Evolutionary conservation across 1,139 yeast genomes (phyloP), one percentile per base, ranked within the genome.

Genomic region (Yamadazyma oceani): DNA sequence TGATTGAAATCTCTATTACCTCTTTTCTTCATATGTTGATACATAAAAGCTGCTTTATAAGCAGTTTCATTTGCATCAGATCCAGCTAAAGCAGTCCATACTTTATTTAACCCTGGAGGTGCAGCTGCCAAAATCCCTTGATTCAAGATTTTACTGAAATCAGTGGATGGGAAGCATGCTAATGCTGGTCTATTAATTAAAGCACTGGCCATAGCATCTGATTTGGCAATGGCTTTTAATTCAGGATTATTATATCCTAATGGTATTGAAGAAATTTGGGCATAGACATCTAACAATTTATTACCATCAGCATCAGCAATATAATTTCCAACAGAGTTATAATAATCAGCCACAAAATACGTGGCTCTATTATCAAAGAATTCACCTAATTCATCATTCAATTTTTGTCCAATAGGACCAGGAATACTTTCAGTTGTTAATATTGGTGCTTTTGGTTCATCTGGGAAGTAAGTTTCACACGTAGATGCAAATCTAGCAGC

Each of bases 21-120:
- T 60, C 89, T 74, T 48, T 66, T 68, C 47, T 75, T 71, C 32
- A 77, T 68, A 45, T 79, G 83, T 56, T 81, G 85, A 64, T 75
- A 82, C 80, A 82, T 81, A 54, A 82, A 82, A 5, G 89, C 89
- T 15, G 89, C 89, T 57, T 83, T 82, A 63, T 72, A 82, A 3
- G 90, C 89, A 45, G 83, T 73, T 61, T 83, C 90, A 54, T 82
- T 83, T 40, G 90, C 89, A 59, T 80, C 85, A 2, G 88, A 81
- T 36, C 90, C 89, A 31, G 84, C 74, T 35, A 81, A 69, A 11
- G 85, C 84, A 19, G 84, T 78, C 85, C 88, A 82, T 27, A 83
- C 80, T 49, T 73, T 71, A 40, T 62, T 59, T 62, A 79, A 74
- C 11, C 88, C 88, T 43, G 78, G 74, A 45, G 89, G 90, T 26